Percentiles rank a stretch among this genome's conserved stretches.
phyloP scores from a whole-genome alignment of 2,329 filamentous ascomycete genomes.

The Botrytis squamosa region DNA sequence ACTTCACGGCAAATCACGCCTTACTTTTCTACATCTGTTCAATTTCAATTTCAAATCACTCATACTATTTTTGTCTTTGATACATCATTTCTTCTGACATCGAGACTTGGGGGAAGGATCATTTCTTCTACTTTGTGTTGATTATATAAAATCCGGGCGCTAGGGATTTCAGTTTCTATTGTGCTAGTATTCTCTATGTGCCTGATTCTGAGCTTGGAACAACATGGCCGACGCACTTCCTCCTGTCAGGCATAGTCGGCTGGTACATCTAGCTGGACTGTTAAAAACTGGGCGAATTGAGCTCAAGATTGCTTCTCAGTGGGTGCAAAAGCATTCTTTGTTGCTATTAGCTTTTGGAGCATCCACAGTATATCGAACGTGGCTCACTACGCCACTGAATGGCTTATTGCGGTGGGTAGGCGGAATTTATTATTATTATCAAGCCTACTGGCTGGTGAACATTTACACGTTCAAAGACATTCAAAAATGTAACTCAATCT shows the following conservation, averaged over 20 bases:
- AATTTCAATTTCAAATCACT: neutral
- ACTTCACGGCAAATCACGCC: neutral
- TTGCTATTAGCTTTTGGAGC: neutral
- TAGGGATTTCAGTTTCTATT: no score
- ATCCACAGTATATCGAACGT: neutral
- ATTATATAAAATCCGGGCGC: neutral
- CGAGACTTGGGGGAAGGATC: neutral
- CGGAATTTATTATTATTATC: conserved; percentile 14
- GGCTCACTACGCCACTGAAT: neutral
- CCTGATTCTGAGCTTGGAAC: neutral
- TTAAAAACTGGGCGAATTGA: neutral
- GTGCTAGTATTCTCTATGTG: neutral
- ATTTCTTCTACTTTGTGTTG: neutral
- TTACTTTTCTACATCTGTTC: neutral
- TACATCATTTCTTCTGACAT: no score
- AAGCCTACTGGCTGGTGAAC: neutral
- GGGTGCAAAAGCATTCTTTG: neutral
- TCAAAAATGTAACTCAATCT: neutral
- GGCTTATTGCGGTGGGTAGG: conserved; percentile 2
- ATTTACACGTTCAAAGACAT: neutral
- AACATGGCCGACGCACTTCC: neutral
- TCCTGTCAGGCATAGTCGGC: neutral
- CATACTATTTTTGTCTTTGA: neutral
- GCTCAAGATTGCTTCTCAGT: neutral
- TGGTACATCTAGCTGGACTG: no score